Base-by-base conservation (phyloP, 2,329 filamentous ascomycete species). In the Periconia macrospinosa region DNA sequence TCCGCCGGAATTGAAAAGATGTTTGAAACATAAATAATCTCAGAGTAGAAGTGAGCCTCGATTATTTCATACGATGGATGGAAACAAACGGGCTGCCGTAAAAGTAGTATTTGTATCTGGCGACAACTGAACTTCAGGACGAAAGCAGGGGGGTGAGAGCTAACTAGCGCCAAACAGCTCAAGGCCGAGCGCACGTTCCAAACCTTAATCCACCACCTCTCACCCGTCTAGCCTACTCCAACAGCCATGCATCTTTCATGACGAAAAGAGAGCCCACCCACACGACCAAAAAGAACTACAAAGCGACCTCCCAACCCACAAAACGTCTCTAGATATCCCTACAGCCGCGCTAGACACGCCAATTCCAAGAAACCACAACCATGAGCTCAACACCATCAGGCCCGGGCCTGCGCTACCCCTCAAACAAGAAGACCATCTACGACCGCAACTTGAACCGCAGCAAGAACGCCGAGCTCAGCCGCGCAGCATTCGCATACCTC, bases 361-460 rank as follows among this genome's bases (percentile, higher is more conserved):
- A 47, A 20, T 51, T 23, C 53, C 23, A 56, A 58, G 49, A 42
- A 47, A 20, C 55, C 47, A 33, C 52, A 42, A 57, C 50, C 30
- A 47, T 47, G 45, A 47, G 45, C 30, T 37, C 50, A 55, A 42
- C 58, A 53, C 45, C 63, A 61, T 33, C 49, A 59, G 65, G 58
- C 48, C 45, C 65, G 13, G 87, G 90, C 23, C 86, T 99, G 57
- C 90, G 92, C 63, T 91, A 95, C 69, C 93, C 94, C 45, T 90
- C 90, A 52, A 96, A 87, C 75, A 91, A 92, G 79, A 97, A 97
- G 79, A 96, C 92, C 60, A 97, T 99, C 79, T 99, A 97, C 80
- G 92, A 97, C 80, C 86, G 94, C 51, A 92, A 96, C 57, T 81
- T 97, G 57, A 97, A 97, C 77, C 89, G 94, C 60, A 89, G 87